Conservation (phyloP, 2,329 filamentous ascomycete genomes). For the Exophiala dermatitidis region DNA sequence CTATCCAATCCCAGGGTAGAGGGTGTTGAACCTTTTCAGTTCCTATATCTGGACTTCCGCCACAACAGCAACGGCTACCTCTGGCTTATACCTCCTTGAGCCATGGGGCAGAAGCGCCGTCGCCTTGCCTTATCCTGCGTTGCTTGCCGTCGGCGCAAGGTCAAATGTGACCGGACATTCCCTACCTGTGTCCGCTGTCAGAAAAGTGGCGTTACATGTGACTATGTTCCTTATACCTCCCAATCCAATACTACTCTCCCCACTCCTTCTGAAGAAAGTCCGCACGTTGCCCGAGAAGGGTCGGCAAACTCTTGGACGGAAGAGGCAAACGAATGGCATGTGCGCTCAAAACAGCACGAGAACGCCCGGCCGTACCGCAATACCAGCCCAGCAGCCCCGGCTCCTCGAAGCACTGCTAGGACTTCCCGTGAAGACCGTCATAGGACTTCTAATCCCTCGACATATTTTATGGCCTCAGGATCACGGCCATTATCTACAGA, state of each 20-base stretch:
- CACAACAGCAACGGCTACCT: constrained; percentile 9
- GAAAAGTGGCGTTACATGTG: constrained; percentile 24
- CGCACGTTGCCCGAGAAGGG: constrained; percentile 11
- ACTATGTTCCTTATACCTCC: constrained; percentile 26
- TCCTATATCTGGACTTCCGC: background rate
- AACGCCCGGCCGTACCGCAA: constrained; percentile 1
- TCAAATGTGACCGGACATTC: constrained; percentile 27
- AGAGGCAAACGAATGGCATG: constrained; percentile 21
- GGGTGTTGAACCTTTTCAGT: background rate
- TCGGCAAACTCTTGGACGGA: constrained; percentile 20
- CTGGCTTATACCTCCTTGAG: background rate
- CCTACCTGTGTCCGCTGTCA: constrained; percentile 26
- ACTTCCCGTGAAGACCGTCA: constrained; percentile 17
- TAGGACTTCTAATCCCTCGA: constrained; percentile 19
- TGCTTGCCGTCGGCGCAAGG: constrained; percentile 25
- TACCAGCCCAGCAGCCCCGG: constrained; percentile 1
- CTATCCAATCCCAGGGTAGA: background rate
- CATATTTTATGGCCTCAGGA: constrained; percentile 13
- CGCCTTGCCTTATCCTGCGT: constrained; percentile 26
- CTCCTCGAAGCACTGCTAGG: constrained; percentile 6
- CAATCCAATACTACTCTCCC: constrained; percentile 9
- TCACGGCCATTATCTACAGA: constrained; percentile 14
- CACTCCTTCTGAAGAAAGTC: constrained; percentile 16
- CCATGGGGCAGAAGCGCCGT: constrained; percentile 26
- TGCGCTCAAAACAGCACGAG: constrained; percentile 15